Base-by-base conservation (phyloP, 1,284 basidiomycete species). In the Trichosporon coremiiforme region DNA sequence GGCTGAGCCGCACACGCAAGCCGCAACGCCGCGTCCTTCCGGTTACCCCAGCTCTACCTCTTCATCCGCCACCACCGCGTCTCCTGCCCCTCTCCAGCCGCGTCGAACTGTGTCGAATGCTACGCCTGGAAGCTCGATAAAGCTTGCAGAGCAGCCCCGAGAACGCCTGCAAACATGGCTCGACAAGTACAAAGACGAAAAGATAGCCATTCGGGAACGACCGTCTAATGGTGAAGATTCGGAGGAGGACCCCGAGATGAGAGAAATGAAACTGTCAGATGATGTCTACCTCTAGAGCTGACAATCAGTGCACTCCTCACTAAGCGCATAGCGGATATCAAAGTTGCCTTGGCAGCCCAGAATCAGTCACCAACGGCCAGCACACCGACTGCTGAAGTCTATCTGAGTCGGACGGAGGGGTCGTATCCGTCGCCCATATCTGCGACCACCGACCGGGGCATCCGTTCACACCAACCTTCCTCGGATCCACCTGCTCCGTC, bases 161-260 rank as follows among this genome's bases (percentile, higher is more conserved):
- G 78, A 79, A 15, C 76, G 73, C 50, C 71, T 81, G 0, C 70
- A 77, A 22, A 71, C 72, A 7, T 77, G 78, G 76, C 70, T 79
- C 9, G 65, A 74, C n/a, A 75, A 73, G 41, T 79, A 79, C 68
- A 68, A 75, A 53, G 77, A 75, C 20, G 75, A 79, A 65, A 72
- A 73, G 70, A 75, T 79, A 15, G 50, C 41, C 2, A 65, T 80
- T 35, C 70, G 75, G 20, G 75, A 79, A 68, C 69, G 77, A 70
- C 69, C 68, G 25, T 45, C 33, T 3, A 63, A 8, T 9, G 50
- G 68, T 0, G 72, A 64, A 8, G 74, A 75, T 29, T 66, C 71
- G 50, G 78, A 71, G 4, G 78, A 78, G 7, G 78, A 82, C 72
- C 77, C 76, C 0, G 79, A 78, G 38, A 79, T 80, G 70, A 67